phyloP scores from a whole-genome alignment of 2,329 filamentous ascomycete species.

The Clathrospora elynae region DNA sequence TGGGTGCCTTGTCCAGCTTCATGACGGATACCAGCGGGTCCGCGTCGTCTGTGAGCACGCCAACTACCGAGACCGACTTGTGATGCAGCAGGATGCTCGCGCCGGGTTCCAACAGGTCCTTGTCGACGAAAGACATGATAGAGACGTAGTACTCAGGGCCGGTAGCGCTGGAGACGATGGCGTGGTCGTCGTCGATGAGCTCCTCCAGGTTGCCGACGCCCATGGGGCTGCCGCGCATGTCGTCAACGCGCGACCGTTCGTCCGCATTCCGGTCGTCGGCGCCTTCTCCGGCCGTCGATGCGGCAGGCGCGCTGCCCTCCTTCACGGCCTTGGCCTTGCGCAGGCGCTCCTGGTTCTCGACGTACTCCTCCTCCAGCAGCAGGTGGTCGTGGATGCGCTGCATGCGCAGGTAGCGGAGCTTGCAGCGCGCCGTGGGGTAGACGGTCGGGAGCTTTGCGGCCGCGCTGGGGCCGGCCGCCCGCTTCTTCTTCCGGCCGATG shows the following conservation, averaged over 20 bases:
- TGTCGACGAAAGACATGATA: constrained; percentile 99
- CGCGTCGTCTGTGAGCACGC: constrained; percentile 93
- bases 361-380: constrained; percentile 95
- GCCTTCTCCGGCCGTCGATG: constrained; percentile 67
- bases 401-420: constrained; percentile 95
- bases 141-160: constrained; percentile 99
- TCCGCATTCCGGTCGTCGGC: constrained; percentile 88
- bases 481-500: constrained; percentile 98
- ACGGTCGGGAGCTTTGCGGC: constrained; percentile 93
- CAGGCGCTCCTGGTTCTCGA: constrained; percentile 96
- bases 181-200: constrained; percentile 98
- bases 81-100: constrained; percentile 95
- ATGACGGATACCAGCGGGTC: constrained; percentile 97
- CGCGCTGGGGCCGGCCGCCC: constrained; percentile 87
- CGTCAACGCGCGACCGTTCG: constrained; percentile 91
- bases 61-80: constrained; percentile 97
- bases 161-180: constrained; percentile 96
- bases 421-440: constrained; percentile 95
- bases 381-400: constrained; percentile 98
- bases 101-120: constrained; percentile 94
- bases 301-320: constrained; percentile 61
- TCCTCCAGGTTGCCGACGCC: constrained; percentile 96
- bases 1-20: constrained; percentile 99
- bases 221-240: constrained; percentile 99
- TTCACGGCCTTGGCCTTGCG: constrained; percentile 80